Evolutionary conservation across 148 eudicot species (phyloP), one percentile per base, ranked within the genome.

Genomic region (Bassia scoparia): DNA sequence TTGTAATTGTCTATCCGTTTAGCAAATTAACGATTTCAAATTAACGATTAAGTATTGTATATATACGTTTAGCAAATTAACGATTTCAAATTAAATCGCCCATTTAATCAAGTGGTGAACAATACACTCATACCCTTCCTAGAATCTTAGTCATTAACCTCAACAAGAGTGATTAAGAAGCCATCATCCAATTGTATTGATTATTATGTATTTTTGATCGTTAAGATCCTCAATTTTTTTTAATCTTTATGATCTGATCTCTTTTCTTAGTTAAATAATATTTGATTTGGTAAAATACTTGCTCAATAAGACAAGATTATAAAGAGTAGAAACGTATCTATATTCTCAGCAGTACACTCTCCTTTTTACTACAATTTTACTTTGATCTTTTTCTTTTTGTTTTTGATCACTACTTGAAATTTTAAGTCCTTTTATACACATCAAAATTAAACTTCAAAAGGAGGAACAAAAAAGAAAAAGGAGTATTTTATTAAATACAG

Each of bases 331-430:
- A 50, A 34, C 13, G 63, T 69, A 58, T 56, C 60, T 72, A 58
- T 78, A 78, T 68, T 43, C 46, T 18, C 46, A 53, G 33, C 5
- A 29, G 30, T 72, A 58, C 58, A 1, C 49, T 9, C 50, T 61
- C 29, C 50, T 46, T 46, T 72, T 67, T n/a, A n/a, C n/a, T n/a
- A 31, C 48, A 31, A 24, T 31, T 55, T 62, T 41, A 53, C 63
- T 23, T 37, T 66, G 53, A 66, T 66, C 69, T 50, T 74, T 65
- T 35, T 55, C 33, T 59, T 76, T 76, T 68, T 71, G 55, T 53
- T 60, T 23, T 48, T n/a, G 30, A 29, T 46, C 23, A 79, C 74
- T 77, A 41, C 60, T 31, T 55, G 74, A 79, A 77, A 79, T 50
- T 35, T 68, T 15, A 24, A 18, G 46, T 49, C 30, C 81, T 79